Base-by-base conservation (phyloP, 228 moss, liverwort and hornwort species). In the Sphagnum fallax region DNA sequence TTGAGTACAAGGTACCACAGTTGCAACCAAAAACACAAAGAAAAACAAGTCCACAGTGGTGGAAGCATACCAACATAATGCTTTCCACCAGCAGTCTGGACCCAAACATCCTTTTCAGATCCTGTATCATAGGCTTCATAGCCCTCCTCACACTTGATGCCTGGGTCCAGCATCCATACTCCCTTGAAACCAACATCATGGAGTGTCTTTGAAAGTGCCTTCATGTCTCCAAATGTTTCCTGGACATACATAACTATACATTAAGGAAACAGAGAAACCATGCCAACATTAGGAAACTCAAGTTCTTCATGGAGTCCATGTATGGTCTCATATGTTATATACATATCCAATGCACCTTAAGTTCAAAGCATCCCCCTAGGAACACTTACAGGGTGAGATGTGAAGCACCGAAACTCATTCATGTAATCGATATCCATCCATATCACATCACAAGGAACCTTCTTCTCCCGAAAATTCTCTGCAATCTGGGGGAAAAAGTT, bases 391-490 rank as follows among this genome's bases (percentile, higher is more conserved):
- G 82, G 72, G 49, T 93, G 74, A 55, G 93, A 88, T 4, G 93
- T 91, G 51, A 98, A 98, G 84, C 93, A 91, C 63, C 65, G 88
- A 70, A 83, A 91, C 5, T 70, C 91, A 53, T 93, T 75, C 97
- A 98, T 98, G 71, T 98, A 98, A 74, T 98, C 97, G 62, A 98
- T 98, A 61, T 98, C 97, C 91, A 98, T 98, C 97, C 97, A 98
- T 15, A 98, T 65, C 71, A 98, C 97, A 74, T 98, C 97, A 71
- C 97, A 98, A 0, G 97, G 97, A 12, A 98, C 65, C 10, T 80
- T 87, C 76, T 90, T 91, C 65, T 85, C 82, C 15, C 93, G 90
- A 63, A 98, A 93, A 9, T 80, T 85, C 11, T 68, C 75, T 51
- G 85, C 87, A 10, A 95, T 68, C 92, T 95, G 88, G 57, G 70